Conservation (phyloP, 2,329 filamentous ascomycete species). For the Pseudocercospora eumusae region DNA sequence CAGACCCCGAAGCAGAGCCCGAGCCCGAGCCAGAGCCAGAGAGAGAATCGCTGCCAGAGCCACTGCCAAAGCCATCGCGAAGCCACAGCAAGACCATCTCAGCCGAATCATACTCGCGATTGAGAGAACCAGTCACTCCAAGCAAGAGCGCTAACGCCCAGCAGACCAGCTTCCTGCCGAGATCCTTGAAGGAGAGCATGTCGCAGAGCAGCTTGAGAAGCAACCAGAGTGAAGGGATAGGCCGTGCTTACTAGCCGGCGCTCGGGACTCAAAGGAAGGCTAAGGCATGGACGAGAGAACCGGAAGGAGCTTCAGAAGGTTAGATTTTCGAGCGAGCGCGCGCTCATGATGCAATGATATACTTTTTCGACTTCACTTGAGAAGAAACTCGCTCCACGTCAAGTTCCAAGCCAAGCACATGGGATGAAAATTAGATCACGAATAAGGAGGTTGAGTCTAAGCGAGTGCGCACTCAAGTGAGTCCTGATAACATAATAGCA, state of each 20-base stretch:
- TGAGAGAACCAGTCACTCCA: slow-evolving; percentile 1
- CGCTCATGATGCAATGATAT: too few relatives aligned
- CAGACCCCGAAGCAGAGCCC: not conserved
- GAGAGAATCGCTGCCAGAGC: not conserved
- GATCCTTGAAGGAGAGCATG: not conserved
- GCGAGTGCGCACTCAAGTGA: not conserved
- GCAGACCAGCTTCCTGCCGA: not conserved
- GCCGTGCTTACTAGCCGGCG: not conserved
- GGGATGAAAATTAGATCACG: not conserved
- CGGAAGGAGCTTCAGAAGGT: not conserved
- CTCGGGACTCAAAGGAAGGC: not conserved
- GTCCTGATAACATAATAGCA: not conserved
- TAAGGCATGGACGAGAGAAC: not conserved
- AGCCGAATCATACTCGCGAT: not conserved
- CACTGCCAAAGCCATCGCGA: not conserved
- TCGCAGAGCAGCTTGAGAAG: not conserved
- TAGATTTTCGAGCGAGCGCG: not conserved
- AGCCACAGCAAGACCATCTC: not conserved
- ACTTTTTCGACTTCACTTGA: too few relatives aligned
- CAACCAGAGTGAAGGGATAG: not conserved
- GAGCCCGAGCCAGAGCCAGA: not conserved
- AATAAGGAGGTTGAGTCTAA: not conserved
- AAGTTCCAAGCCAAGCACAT: not conserved
- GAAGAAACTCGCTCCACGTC: too few relatives aligned
- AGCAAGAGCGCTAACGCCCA: not conserved